Evolutionary conservation across 2,329 filamentous ascomycete genomes (phyloP), one percentile per base, ranked within the genome.

Genomic region (Xylogone sp.): DNA sequence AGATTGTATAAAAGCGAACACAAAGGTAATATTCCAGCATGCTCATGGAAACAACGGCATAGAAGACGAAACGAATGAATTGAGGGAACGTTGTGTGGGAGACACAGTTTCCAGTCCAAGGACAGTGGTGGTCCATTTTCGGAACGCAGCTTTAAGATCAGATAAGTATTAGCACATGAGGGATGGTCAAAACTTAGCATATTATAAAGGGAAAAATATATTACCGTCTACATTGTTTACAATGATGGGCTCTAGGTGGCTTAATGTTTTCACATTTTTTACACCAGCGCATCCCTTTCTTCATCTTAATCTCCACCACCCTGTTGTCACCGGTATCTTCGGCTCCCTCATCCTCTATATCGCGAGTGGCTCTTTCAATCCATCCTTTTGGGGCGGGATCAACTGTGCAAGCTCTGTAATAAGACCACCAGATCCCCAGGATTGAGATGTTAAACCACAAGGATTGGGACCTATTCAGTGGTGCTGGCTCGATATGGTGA

Each of bases 61-160:
- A 92, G 56, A 83, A 65, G 43, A 94, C 75, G 71, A 94, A 93
- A 60, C 89, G 87, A 45, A 91, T 57, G 69, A 94, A 94, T 71
- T 93, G 86, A 7, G 90, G 89, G 62, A 91, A 88, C 1, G 87
- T 92, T 54, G 84, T 85, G 68, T 91, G 81, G 12, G 87, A 91
- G 49, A 94, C 87, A 72, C 90, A 95, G 70, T 92, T 93, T 54
- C 72, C 75, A 3, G 88, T 93, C 89, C 89, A 94, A 2, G 89
- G 88, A 65, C 89, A 94, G 71, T 95, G 88, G 70, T 91, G 87
- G 71, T 92, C 88, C 88, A 92, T 92, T 69, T 83, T 87, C 34
- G 87, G 86, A 46, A 91, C 81, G 68, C 88, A 91, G 60, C 74
- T 77, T 13, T 49, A 44, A 21, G 22, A 42, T 21, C 1, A 22